phyloP scores from a whole-genome alignment of 768 basidiomycete species.

The Russula vinacea region DNA sequence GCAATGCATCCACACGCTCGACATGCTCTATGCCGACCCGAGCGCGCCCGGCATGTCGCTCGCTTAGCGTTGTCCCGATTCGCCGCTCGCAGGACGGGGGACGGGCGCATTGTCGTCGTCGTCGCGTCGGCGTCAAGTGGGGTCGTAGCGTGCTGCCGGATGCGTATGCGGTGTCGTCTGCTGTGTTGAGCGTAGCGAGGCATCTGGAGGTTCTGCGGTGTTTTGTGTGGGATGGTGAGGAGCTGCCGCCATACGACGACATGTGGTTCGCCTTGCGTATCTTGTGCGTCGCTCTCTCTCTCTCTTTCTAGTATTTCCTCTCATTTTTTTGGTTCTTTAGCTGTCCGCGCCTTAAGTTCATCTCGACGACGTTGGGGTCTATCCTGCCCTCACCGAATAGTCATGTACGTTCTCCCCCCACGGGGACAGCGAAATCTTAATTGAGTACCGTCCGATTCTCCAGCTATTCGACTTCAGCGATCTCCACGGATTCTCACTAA shows the following conservation, averaged over 20 bases:
- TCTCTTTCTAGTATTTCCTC: too few relatives aligned
- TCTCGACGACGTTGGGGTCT: constrained; percentile 62
- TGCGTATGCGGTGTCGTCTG: constrained; percentile 45
- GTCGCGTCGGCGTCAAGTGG: constrained; percentile 9
- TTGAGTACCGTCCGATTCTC: not conserved
- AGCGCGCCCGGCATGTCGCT: constrained; percentile 67
- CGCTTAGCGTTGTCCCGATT: constrained; percentile 50
- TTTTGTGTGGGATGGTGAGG: constrained; percentile 71
- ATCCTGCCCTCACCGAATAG: constrained; percentile 56
- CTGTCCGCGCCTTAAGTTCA: constrained; percentile 60
- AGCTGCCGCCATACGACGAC: constrained; percentile 58
- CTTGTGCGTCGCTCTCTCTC: constrained; percentile 44
- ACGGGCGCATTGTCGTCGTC: not conserved
- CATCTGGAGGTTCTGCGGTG: constrained; percentile 60
- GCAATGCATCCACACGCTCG: constrained; percentile 62
- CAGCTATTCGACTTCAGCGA: constrained; percentile 69
- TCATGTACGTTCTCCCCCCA: constrained; percentile 47
- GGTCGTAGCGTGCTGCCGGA: constrained; percentile 36
- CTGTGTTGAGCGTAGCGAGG: constrained; percentile 49
- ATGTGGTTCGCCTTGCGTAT: constrained; percentile 76
- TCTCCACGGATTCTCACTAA: constrained; percentile 60
- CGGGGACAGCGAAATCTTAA: not conserved
- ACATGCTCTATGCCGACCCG: constrained; percentile 56
- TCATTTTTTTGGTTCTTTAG: constrained; percentile 39
- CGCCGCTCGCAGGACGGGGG: not conserved